Conservation (phyloP, 2,329 filamentous ascomycete species). For the Nigrograna mackinnonii region DNA sequence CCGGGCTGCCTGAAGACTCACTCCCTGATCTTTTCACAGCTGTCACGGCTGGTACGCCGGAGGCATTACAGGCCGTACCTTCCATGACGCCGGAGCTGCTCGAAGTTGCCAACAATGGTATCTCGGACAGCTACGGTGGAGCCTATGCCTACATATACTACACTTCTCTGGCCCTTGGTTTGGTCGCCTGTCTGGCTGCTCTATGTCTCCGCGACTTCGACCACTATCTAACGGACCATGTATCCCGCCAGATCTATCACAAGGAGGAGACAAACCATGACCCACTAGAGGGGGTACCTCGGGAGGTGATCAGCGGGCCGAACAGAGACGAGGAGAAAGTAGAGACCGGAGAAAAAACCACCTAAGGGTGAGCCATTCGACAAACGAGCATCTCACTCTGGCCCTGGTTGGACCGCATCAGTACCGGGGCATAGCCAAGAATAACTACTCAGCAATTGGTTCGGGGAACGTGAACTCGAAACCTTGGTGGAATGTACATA, state of each 20-base stretch:
- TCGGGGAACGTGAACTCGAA: too few species aligned
- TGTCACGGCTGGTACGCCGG: background rate
- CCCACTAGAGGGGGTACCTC: constrained; percentile 9
- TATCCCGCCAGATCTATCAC: constrained; percentile 16
- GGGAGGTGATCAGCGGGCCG: too few species aligned
- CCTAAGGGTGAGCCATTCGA: too few species aligned
- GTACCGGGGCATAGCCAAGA: too few species aligned
- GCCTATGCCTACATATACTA: background rate
- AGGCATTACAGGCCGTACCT: background rate
- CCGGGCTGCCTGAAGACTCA: background rate
- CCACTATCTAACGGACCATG: constrained; percentile 19
- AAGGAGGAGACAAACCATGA: constrained; percentile 9
- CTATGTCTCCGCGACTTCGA: constrained; percentile 15
- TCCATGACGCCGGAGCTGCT: background rate
- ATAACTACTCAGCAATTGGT: too few species aligned
- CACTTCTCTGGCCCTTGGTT: background rate
- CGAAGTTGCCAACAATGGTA: background rate
- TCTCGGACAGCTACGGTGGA: background rate
- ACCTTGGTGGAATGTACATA: too few species aligned
- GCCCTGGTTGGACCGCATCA: too few species aligned
- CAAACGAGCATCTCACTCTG: too few species aligned
- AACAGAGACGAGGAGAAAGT: too few species aligned
- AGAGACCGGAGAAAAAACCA: too few species aligned
- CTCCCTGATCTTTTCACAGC: background rate
- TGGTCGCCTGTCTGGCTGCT: background rate